Conservation (phyloP, 352 stramenopile species). For the Saprolegnia diclina region DNA sequence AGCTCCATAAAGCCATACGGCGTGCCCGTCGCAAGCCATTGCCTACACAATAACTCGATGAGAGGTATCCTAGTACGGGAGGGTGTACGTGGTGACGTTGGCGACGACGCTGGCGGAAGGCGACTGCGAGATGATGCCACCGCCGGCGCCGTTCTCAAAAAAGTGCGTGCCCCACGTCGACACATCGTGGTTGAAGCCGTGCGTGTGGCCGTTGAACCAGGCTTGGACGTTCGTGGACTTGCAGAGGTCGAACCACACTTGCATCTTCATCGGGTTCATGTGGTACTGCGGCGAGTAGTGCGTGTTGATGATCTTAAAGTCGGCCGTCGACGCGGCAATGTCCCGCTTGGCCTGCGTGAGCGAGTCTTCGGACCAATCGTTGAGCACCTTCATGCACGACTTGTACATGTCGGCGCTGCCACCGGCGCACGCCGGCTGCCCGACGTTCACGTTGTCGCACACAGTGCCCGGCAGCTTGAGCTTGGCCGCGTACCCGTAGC, state of each 20-base stretch:
- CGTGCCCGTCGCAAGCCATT: slow-evolving; percentile 22
- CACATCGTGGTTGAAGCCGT: slow-evolving; percentile 23
- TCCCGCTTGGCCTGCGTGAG: slow-evolving; percentile 43
- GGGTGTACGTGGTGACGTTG: slow-evolving; percentile 34
- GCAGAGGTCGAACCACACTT: slow-evolving; percentile 38
- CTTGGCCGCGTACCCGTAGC: slow-evolving; percentile 58
- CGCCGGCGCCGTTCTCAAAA: slow-evolving; percentile 20
- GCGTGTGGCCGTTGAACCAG: slow-evolving; percentile 24
- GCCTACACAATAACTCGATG: background rate
- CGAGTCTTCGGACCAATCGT: slow-evolving; percentile 55
- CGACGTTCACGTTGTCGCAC: slow-evolving; percentile 51
- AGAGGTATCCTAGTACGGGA: background rate
- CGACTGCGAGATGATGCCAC: slow-evolving; percentile 11
- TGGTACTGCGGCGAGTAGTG: slow-evolving; percentile 80
- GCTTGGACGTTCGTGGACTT: slow-evolving; percentile 1
- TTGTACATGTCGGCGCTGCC: slow-evolving; percentile 61
- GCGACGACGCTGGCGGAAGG: slow-evolving; percentile 38
- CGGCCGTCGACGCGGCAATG: slow-evolving; percentile 55
- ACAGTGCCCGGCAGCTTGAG: background rate
- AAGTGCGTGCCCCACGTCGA: slow-evolving; percentile 25
- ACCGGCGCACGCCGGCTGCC: slow-evolving; percentile 44
- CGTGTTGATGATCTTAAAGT: slow-evolving; percentile 82
- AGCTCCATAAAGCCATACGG: slow-evolving; percentile 28
- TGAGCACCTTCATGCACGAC: slow-evolving; percentile 59
- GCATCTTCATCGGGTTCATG: slow-evolving; percentile 43